These are phyloP conservation scores for Capsicum chinense DNA, from an alignment of 257 asterid genomes.

Conservation along the genomic window DNA sequence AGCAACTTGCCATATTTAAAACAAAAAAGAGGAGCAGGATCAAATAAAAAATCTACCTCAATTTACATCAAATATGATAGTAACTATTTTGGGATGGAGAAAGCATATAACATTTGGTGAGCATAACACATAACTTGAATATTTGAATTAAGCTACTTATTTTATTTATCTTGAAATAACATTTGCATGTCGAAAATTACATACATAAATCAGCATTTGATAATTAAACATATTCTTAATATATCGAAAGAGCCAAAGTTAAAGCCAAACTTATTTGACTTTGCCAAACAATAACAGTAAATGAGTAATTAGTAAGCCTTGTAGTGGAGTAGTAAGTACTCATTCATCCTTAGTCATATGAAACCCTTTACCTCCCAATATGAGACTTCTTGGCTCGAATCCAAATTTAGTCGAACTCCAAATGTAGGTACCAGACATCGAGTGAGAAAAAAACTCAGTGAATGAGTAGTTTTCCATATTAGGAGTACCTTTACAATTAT, in stretches of 20 bases:
- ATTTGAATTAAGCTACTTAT: neutral
- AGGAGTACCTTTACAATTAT: too few relatives aligned
- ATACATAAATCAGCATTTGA: neutral
- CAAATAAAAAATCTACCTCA: too few relatives aligned
- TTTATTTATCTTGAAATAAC: neutral
- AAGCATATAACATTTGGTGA: neutral
- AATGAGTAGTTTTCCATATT: neutral
- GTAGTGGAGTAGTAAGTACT: too few relatives aligned
- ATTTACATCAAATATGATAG: too few relatives aligned
- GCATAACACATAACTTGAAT: neutral
- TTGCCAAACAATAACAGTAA: neutral
- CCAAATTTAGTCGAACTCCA: too few relatives aligned
- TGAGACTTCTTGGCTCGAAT: too few relatives aligned
- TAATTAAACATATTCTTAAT: neutral
- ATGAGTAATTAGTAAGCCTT: too few relatives aligned
- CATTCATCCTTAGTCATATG: too few relatives aligned
- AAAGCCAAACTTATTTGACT: neutral
- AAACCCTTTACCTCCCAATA: too few relatives aligned
- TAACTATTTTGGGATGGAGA: too few relatives aligned
- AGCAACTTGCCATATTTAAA: slow-evolving; percentile 7
- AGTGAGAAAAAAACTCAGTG: too few relatives aligned
- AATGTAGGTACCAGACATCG: too few relatives aligned
- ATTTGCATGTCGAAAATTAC: neutral
- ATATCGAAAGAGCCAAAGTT: neutral
- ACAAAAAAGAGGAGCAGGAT: neutral